Conservation (phyloP, 2,329 filamentous ascomycete genomes). For the Lasiodiplodia sp. region DNA sequence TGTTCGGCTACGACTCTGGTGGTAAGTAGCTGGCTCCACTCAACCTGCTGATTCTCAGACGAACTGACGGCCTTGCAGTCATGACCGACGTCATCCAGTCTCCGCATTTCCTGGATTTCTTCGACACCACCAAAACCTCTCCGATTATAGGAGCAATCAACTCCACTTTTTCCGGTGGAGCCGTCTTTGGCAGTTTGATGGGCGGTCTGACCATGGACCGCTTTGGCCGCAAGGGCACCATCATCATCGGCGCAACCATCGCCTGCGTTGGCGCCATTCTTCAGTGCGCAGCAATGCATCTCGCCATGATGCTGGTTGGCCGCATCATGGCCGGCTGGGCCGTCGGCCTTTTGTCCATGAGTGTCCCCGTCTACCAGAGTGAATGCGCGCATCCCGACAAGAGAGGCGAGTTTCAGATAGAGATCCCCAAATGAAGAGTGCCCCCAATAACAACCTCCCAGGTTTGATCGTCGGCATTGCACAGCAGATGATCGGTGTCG, state of each 20-base stretch:
- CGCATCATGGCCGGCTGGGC: slow-evolving; percentile 67
- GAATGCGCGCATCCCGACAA: slow-evolving; percentile 67
- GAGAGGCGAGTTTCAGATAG: slow-evolving; percentile 51
- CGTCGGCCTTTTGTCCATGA: slow-evolving; percentile 65
- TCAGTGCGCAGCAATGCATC: slow-evolving; percentile 63
- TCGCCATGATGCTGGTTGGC: slow-evolving; percentile 65
- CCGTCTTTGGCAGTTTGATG: slow-evolving; percentile 60
- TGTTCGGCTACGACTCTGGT: slow-evolving; percentile 50
- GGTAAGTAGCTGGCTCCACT: slow-evolving; percentile 14
- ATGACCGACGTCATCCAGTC: slow-evolving; percentile 63
- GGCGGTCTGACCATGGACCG: slow-evolving; percentile 67
- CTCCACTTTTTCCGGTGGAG: slow-evolving; percentile 68
- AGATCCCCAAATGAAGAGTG: slow-evolving; percentile 1
- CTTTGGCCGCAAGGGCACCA: slow-evolving; percentile 66
- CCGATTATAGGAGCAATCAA: slow-evolving; percentile 68
- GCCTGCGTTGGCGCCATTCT: slow-evolving; percentile 66
- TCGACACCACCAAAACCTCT: slow-evolving; percentile 59
- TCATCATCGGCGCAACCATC: slow-evolving; percentile 66
- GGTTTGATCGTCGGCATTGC: slow-evolving; percentile 63
- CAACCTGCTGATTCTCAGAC: neutral
- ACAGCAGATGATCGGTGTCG: slow-evolving; percentile 65
- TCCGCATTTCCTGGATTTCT: slow-evolving; percentile 64
- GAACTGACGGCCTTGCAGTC: slow-evolving; percentile 37
- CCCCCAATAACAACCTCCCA: slow-evolving; percentile 24
- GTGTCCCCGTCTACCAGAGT: slow-evolving; percentile 69